phyloP scores from a whole-genome alignment of 306 rosid species.

The Trichosanthes truncata region DNA sequence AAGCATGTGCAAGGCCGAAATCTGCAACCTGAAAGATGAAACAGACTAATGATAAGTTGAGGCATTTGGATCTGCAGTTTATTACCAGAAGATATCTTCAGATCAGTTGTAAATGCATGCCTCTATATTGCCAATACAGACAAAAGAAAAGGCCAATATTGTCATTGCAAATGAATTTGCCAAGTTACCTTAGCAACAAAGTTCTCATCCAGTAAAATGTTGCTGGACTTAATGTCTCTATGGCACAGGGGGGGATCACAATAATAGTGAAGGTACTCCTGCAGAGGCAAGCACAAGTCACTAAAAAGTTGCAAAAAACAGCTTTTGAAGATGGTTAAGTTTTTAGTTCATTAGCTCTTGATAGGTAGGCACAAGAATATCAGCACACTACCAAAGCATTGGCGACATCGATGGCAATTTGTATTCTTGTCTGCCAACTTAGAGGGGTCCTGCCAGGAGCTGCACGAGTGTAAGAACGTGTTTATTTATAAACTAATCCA shows the following conservation, averaged over 20 bases:
- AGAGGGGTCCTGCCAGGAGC: slow-evolving; percentile 73
- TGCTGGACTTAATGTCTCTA: slow-evolving; percentile 95
- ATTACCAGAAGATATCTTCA: background rate
- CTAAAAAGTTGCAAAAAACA: background rate
- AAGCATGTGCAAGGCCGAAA: slow-evolving; percentile 97
- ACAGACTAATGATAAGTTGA: background rate
- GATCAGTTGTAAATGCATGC: background rate
- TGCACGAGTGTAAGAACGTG: slow-evolving; percentile 21
- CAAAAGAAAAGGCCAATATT: background rate
- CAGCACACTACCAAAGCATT: slow-evolving; percentile 74
- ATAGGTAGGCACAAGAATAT: background rate
- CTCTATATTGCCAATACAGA: too few relatives aligned
- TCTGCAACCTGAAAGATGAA: slow-evolving; percentile 68
- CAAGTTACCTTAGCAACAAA: slow-evolving; percentile 79
- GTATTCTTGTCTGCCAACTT: slow-evolving; percentile 81
- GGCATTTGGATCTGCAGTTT: slow-evolving; percentile 1
- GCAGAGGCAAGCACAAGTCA: slow-evolving; percentile 21
- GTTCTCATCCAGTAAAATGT: slow-evolving; percentile 75
- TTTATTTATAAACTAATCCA: background rate
- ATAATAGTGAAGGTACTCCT: slow-evolving; percentile 98
- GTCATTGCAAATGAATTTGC: background rate
- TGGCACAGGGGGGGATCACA: slow-evolving; percentile 97
- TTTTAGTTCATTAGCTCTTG: background rate
- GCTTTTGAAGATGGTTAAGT: background rate
- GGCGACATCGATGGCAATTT: slow-evolving; percentile 87